These are phyloP conservation scores for Cordyceps tenuipes DNA, from an alignment of 2,329 filamentous ascomycete species.

Conservation along the genomic window DNA sequence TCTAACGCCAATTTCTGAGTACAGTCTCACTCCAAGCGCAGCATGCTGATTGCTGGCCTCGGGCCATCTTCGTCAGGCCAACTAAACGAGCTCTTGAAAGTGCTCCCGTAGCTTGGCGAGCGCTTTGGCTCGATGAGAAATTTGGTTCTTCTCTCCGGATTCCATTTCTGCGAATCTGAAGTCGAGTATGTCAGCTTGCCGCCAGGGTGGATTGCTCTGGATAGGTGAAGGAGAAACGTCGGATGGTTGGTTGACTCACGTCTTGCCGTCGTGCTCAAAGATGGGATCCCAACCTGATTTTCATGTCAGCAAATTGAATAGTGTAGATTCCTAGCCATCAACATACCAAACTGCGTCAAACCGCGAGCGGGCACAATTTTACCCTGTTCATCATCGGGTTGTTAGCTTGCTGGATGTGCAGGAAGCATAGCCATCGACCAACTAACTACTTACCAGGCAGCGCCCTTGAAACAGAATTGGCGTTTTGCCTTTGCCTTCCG, in stretches of 20 bases:
- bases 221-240: background rate
- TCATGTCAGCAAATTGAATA: slow-evolving; percentile 1
- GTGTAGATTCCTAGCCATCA: background rate
- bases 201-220: background rate
- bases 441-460: slow-evolving; percentile 55
- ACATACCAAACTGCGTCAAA: slow-evolving; percentile 70
- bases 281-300: slow-evolving; percentile 82
- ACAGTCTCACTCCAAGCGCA: background rate
- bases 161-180: slow-evolving; percentile 86
- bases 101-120: slow-evolving; percentile 77
- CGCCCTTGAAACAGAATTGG: slow-evolving; percentile 86
- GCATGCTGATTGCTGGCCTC: background rate
- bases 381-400: slow-evolving; percentile 32
- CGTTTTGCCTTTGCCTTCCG: slow-evolving; percentile 72
- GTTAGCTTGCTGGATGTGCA: background rate
- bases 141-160: slow-evolving; percentile 75
- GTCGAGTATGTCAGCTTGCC: background rate
- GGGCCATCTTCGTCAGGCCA: background rate
- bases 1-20: background rate
- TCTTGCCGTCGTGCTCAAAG: slow-evolving; percentile 88
- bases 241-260: slow-evolving; percentile 36
- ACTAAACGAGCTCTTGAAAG: slow-evolving; percentile 44
- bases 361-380: slow-evolving; percentile 81
- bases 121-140: slow-evolving; percentile 87
- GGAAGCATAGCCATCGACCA: background rate